A percentile compares a stretch with the other conserved stretches of the same genome.
Evolutionary conservation across 768 basidiomycete species (phyloP).

Genomic region (Tephrocybe rancida): DNA sequence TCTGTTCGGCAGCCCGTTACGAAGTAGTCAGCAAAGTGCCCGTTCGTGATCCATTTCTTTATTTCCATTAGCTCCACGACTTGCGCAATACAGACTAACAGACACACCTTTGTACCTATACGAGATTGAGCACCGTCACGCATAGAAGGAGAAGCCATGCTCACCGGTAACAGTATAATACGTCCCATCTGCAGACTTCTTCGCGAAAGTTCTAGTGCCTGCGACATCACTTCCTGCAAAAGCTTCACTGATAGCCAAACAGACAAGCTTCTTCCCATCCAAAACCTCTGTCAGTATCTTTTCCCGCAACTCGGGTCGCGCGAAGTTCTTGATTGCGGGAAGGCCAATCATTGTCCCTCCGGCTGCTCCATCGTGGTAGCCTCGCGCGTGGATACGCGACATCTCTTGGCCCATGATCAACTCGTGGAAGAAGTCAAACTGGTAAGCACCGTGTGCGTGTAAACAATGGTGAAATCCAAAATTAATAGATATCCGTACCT

Average conservation of each 20-base stretch:
- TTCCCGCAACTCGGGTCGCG: constrained; percentile 45
- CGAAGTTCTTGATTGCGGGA: constrained; percentile 54
- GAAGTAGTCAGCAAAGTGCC: constrained; percentile 40
- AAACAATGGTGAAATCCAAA: background rate
- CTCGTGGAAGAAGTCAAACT: constrained; percentile 63
- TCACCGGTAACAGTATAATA: constrained; percentile 71
- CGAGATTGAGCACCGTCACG: constrained; percentile 27
- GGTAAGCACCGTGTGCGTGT: constrained; percentile 29
- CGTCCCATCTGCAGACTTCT: constrained; percentile 66
- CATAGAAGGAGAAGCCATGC: constrained; percentile 34
- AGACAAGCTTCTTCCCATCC: constrained; percentile 69
- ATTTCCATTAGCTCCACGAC: background rate
- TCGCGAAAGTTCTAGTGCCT: constrained; percentile 64
- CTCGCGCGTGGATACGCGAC: constrained; percentile 53
- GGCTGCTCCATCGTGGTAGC: constrained; percentile 70
- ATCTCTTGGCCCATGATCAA: constrained; percentile 71
- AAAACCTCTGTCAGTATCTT: constrained; percentile 53
- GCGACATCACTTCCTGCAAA: constrained; percentile 73
- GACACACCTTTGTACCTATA: constrained; percentile 18
- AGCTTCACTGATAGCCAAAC: constrained; percentile 76
- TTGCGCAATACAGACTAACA: background rate
- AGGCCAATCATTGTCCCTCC: constrained; percentile 71
- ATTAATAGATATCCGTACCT: background rate
- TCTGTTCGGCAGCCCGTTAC: constrained; percentile 61
- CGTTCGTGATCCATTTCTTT: constrained; percentile 47